Percentiles rank a stretch among this genome's conserved stretches.
Evolutionary conservation across 345 rosid species (phyloP).

Genomic region (Eucalyptus victrix): DNA sequence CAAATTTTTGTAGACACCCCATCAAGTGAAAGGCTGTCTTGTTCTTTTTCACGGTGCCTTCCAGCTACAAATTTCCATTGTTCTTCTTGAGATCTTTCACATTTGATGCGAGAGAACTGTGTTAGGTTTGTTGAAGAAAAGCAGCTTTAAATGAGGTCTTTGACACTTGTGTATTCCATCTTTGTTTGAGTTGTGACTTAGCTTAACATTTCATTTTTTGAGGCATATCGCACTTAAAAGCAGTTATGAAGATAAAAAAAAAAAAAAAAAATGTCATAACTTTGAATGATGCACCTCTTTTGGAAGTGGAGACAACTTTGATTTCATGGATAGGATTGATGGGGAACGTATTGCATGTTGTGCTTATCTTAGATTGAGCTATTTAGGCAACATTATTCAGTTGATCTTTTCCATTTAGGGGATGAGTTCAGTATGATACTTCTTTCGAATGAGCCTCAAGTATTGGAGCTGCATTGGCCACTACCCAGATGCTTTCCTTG

Average conservation of each 20-base stretch:
- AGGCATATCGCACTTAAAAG: too few species aligned
- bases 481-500: neutral
- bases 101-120: too few species aligned
- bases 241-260: too few species aligned
- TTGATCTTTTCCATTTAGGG: neutral
- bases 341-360: neutral
- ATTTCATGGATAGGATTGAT: neutral
- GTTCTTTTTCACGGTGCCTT: too few species aligned
- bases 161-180: accelerated
- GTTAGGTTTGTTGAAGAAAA: too few species aligned
- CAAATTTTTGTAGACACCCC: too few species aligned
- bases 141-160: too few species aligned
- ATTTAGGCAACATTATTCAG: neutral
- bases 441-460: neutral
- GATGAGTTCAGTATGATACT: neutral
- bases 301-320: neutral
- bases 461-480: neutral
- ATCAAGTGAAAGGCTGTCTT: too few species aligned
- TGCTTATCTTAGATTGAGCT: neutral
- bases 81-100: too few species aligned
- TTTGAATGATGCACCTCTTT: neutral
- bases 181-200: too few species aligned
- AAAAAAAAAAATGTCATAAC: neutral
- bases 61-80: too few species aligned
- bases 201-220: too few species aligned